Base-by-base conservation (phyloP, 2,329 filamentous ascomycete genomes). In the Aspergillus phoenicis region DNA sequence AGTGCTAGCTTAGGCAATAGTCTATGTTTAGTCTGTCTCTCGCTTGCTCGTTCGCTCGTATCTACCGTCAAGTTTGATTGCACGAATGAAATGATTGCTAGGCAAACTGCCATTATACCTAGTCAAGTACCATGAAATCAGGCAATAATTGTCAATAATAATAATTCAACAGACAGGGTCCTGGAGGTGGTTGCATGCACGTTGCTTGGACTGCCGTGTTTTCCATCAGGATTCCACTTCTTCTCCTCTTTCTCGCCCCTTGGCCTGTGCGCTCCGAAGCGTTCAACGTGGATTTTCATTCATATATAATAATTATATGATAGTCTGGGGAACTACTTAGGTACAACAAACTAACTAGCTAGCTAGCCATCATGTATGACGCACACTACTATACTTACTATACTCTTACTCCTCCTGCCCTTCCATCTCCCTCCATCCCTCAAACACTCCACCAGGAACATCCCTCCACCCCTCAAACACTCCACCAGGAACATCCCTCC, bases 391-490 rank as follows among this genome's bases (percentile, higher is more conserved):
- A 17, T 17, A 17, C 17, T 10, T 30, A 30, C 28, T 30, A 10
- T 11, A 30, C 2, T 11, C 28, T 10, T 22, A 43, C 38, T 55
- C 57, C 48, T 54, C 24, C 51, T 79, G 74, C 38, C 61, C 66
- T 57, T 71, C 65, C 47, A 81, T 45, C 10, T 64, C 65, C 47
- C 63, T 71, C 79, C 78, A 81, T 10, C 66, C 68, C 26, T 67
- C 65, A 68, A 79, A 80, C 7, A 64, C 64, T n/a, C 59, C 3
- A 38, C 51, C 28, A 47, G 61, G 57, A 24, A 66, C 63, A 2
- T 62, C 86, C 68, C 85, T 88, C 86, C 90, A 96, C 1, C 89
- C 95, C 94, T 67, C 65, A 68, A 79, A 80, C 7, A 64, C 64
- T n/a, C 59, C 3, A 38, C 51, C 28, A 47, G 61, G 57, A 24